Percentiles rank a stretch among this genome's conserved stretches.
Evolutionary conservation across 768 basidiomycete species (phyloP).

Genomic region (Rhizopogon salebrosus): DNA sequence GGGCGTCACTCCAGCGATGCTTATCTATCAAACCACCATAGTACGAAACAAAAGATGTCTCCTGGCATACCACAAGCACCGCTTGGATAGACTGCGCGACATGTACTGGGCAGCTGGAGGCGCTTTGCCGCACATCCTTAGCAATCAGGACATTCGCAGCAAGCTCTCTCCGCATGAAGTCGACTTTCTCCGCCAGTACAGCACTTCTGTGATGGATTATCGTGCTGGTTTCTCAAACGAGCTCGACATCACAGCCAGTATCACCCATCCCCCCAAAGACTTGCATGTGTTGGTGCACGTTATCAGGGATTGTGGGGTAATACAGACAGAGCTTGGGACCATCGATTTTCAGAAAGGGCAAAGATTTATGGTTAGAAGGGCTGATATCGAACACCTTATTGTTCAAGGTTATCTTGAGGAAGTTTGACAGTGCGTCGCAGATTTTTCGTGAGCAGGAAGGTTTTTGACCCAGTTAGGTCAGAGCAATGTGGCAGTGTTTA

Average conservation of each 20-base stretch:
- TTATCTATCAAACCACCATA: conserved; percentile 86
- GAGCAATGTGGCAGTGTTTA: conserved; percentile 14
- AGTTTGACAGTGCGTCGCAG: conserved; percentile 36
- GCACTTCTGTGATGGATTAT: conserved; percentile 75
- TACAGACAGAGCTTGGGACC: conserved; percentile 87
- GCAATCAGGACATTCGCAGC: conserved; percentile 58
- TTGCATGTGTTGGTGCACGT: conserved; percentile 86
- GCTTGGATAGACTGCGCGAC: conserved; percentile 77
- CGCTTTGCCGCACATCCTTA: conserved; percentile 78
- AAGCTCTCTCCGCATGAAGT: conserved; percentile 78
- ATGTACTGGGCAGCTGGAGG: conserved; percentile 90
- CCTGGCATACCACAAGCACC: conserved; percentile 87
- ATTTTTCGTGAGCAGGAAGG: background rate
- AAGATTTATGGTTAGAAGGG: conserved; percentile 80
- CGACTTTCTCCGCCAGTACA: conserved; percentile 81
- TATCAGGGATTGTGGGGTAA: conserved; percentile 82
- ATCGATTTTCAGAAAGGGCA: conserved; percentile 90
- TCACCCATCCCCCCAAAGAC: conserved; percentile 82
- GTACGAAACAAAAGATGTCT: conserved; percentile 94
- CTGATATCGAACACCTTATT: conserved; percentile 92
- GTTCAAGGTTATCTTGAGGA: conserved; percentile 92
- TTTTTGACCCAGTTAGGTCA: background rate
- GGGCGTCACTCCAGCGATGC: conserved; percentile 52
- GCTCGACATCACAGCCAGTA: conserved; percentile 81
- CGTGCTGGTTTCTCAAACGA: conserved; percentile 81